Conservation (phyloP, 2,329 filamentous ascomycete genomes). For the Gnomoniopsis smithogilvyi region DNA sequence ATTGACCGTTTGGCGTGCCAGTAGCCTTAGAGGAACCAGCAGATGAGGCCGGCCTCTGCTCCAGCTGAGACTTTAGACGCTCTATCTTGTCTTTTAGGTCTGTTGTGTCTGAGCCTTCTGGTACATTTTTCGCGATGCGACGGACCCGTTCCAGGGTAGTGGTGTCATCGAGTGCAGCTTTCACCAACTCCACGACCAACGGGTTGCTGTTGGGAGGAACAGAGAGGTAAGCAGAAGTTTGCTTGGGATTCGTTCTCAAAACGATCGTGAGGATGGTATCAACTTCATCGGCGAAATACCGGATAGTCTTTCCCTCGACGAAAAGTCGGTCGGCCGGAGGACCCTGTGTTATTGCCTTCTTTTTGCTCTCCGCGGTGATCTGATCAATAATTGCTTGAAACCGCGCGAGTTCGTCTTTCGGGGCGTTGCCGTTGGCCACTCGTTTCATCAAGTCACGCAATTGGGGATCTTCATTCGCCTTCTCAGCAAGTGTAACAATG, state of each 20-base stretch:
- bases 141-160: constrained; percentile 48
- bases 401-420: constrained; percentile 65
- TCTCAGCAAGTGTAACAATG: constrained; percentile 74
- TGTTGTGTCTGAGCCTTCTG: constrained; percentile 49
- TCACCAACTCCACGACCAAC: constrained; percentile 54
- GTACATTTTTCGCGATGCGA: constrained; percentile 49
- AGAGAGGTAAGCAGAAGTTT: constrained; percentile 50
- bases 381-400: constrained; percentile 82
- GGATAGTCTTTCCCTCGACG: constrained; percentile 54
- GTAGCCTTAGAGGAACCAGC: constrained; percentile 18
- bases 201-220: constrained; percentile 53
- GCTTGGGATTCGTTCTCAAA: constrained; percentile 54
- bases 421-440: constrained; percentile 72
- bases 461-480: constrained; percentile 68
- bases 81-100: constrained; percentile 54
- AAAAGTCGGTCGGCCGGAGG: constrained; percentile 53
- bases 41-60: constrained; percentile 24
- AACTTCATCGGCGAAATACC: constrained; percentile 59
- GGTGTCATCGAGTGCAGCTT: constrained; percentile 52
- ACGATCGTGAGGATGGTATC: constrained; percentile 57
- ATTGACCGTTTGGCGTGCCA: constrained; percentile 18
- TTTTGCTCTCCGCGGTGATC: constrained; percentile 60
- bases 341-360: constrained; percentile 46
- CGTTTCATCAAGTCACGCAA: constrained; percentile 80
- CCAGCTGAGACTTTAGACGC: constrained; percentile 39